phyloP scores from a whole-genome alignment of 441 rosid genomes.

The Eugenia klotzschiana region DNA sequence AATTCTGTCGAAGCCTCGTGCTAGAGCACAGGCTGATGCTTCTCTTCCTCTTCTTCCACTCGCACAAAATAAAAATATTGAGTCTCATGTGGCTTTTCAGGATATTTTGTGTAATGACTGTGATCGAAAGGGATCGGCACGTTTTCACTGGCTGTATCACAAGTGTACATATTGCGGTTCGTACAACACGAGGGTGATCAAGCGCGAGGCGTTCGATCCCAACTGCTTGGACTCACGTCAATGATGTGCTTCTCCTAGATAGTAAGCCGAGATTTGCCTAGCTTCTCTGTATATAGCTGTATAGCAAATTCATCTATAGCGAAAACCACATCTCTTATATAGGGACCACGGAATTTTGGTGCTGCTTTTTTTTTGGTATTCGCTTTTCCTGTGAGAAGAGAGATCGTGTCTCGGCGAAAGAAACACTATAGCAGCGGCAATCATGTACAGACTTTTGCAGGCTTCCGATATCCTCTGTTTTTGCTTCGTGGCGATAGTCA shows the following conservation, averaged over 20 bases:
- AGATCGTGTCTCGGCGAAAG: neutral
- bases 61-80: neutral
- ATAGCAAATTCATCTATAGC: neutral
- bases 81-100: constrained; percentile 18
- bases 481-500: neutral
- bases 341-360: neutral
- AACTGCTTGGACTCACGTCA: constrained; percentile 17
- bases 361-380: neutral
- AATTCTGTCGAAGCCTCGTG: no score
- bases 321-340: neutral
- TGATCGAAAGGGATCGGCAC: constrained; percentile 51
- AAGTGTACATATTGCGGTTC: constrained; percentile 73
- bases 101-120: constrained; percentile 86
- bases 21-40: no score
- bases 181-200: constrained; percentile 81
- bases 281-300: neutral
- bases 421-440: neutral
- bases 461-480: neutral
- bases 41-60: neutral
- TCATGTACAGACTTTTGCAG: neutral
- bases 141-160: constrained; percentile 92
- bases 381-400: neutral
- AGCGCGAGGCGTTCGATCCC: no score
- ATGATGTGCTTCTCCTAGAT: neutral
- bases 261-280: neutral